Base-by-base conservation (phyloP, 2,329 filamentous ascomycete species). In the Talaromyces piceae region DNA sequence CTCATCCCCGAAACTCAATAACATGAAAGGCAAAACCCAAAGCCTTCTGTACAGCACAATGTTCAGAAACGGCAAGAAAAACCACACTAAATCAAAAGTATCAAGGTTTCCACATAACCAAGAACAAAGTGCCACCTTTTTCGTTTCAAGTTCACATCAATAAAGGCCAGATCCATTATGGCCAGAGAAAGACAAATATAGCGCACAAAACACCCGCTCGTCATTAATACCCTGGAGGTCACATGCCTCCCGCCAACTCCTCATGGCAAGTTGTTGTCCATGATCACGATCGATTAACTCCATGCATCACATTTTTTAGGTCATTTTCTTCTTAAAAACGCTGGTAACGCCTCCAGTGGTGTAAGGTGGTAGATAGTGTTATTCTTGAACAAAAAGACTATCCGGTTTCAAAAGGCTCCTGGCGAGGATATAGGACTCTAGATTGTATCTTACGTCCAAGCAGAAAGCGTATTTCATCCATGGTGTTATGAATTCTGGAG, bases 101-200 rank as follows among this genome's bases (percentile, higher is more conserved):
- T 41, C 51, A 45, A 31, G 41, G 23, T 41, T 31, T 39, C 39
- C 50, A 44, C 41, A 49, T 26, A 45, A 41, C 31, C 41, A 53
- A 23, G 46, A 49, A 25, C 18, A 49, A 33, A 49, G 41, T 28
- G 30, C 51, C 51, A 20, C 51, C 51, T 53, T 52, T n/a, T 53
- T 53, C 46, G 31, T 49, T 43, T 25, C 39, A 43, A 49, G 37
- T 22, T 33, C 51, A 27, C 37, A 45, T 50, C 31, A 48, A n/a
- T 13, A 51, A n/a, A 47, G 48, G 54, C 44, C 54, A 50, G 48
- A 37, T 41, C 45, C 44, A 48, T 55, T 41, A 55, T 53, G 48
- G 45, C 48, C 18, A 44, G 11, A 37, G 12, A 13, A 37, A 37
- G 3, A 37, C 16, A 37, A 47, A 12, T 47, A 18, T 54, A 23